Conservation (phyloP, 2,329 filamentous ascomycete species). For the Atkinsonella texensis region DNA sequence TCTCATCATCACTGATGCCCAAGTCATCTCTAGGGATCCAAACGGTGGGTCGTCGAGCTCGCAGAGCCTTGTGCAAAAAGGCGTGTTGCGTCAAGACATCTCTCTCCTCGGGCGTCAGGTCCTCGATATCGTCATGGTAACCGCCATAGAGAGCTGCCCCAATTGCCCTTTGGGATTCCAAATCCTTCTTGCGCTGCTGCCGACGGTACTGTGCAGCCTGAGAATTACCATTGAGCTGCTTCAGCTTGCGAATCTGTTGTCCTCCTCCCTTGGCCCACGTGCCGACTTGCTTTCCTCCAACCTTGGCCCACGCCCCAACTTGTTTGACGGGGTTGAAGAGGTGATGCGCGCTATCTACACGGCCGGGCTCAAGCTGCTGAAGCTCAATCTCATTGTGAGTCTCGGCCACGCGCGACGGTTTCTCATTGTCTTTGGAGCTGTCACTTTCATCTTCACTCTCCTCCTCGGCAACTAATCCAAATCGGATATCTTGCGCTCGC, state of each 20-base stretch:
- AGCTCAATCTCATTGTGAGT: conserved; percentile 28
- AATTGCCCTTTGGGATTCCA: conserved; percentile 62
- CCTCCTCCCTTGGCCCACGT: conserved; percentile 31
- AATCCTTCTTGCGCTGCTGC: conserved; percentile 42
- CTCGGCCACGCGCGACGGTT: conserved; percentile 15
- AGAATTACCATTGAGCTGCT: conserved; percentile 18
- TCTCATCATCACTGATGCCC: conserved; percentile 85
- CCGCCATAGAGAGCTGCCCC: conserved; percentile 76
- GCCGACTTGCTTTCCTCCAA: conserved; percentile 18
- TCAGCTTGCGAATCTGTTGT: conserved; percentile 34
- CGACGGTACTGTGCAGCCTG: conserved; percentile 36
- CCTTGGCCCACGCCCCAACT: conserved; percentile 34
- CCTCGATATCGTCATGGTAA: conserved; percentile 86
- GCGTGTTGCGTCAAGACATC: conserved; percentile 76
- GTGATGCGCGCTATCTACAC: conserved; percentile 9
- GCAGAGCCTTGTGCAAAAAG: conserved; percentile 80
- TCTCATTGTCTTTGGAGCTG: conserved; percentile 26
- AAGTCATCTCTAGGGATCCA: conserved; percentile 91
- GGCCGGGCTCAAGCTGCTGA: conserved; percentile 21
- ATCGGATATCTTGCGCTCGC: conserved; percentile 58
- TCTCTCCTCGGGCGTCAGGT: conserved; percentile 79
- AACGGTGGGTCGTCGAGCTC: conserved; percentile 73
- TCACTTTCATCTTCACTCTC: conserved; percentile 36
- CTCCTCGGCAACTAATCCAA: conserved; percentile 46
- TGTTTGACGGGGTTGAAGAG: conserved; percentile 34